These are phyloP conservation scores for Pyricularia pennisetigena DNA, from an alignment of 2,329 filamentous ascomycete species.

Conservation along the genomic window DNA sequence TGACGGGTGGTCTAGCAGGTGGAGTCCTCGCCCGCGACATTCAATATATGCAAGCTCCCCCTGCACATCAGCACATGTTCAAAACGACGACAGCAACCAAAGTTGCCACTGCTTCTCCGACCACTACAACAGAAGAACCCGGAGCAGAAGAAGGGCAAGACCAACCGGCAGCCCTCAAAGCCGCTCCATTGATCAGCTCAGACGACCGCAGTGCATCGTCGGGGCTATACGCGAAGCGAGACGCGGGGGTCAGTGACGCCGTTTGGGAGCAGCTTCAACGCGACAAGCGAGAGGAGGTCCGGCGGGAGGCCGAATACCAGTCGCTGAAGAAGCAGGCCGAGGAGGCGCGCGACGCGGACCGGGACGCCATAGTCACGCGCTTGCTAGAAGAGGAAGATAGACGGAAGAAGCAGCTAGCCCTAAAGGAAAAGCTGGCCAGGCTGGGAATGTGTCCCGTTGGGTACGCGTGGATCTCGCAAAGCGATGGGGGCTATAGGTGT, in stretches of 20 bases:
- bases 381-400: slow-evolving; percentile 27
- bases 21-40: neutral
- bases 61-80: neutral
- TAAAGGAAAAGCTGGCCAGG: slow-evolving; percentile 29
- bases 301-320: slow-evolving; percentile 25
- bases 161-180: neutral
- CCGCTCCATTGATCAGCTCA: neutral
- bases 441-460: slow-evolving; percentile 49
- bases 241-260: slow-evolving; percentile 47
- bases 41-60: neutral
- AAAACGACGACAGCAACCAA: neutral
- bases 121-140: neutral
- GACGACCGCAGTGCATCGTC: no score
- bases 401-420: slow-evolving; percentile 26
- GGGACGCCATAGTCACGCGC: slow-evolving; percentile 24
- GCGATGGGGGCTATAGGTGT: slow-evolving; percentile 46
- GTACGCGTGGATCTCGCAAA: slow-evolving; percentile 51
- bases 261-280: slow-evolving; percentile 50
- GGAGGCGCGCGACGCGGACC: slow-evolving; percentile 18
- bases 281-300: slow-evolving; percentile 31
- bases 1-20: neutral
- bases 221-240: slow-evolving; percentile 24
- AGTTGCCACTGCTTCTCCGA: neutral
- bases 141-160: neutral
- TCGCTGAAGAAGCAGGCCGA: slow-evolving; percentile 18